Evolutionary conservation across 805 yeast species (phyloP).

Genomic region (Yamadazyma sp.): DNA sequence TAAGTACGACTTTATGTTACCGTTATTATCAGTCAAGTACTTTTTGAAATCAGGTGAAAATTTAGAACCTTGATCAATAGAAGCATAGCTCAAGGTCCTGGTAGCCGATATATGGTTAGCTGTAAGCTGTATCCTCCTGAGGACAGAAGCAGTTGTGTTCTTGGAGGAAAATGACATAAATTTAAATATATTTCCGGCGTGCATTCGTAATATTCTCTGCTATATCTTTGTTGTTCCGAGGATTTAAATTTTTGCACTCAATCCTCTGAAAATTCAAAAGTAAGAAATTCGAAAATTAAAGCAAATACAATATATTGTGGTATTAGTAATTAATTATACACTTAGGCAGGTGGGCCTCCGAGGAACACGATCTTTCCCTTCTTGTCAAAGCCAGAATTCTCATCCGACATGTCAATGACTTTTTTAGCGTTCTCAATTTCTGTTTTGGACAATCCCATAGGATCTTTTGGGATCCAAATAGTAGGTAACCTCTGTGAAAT

Average conservation of each 20-base stretch:
- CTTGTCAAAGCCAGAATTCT: slow-evolving; percentile 54
- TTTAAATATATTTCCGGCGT: no score
- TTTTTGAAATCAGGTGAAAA: slow-evolving; percentile 39
- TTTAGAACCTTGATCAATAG: slow-evolving; percentile 31
- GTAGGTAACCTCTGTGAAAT: slow-evolving; percentile 65
- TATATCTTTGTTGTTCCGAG: slow-evolving; percentile 3
- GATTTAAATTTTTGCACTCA: slow-evolving; percentile 1
- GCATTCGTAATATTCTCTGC: slow-evolving; percentile 2
- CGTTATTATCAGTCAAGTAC: slow-evolving; percentile 41
- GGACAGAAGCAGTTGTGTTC: background rate
- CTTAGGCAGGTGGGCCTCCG: slow-evolving; percentile 27
- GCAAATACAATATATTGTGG: background rate
- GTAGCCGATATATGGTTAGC: slow-evolving; percentile 5
- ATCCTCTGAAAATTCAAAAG: background rate
- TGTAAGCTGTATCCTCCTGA: slow-evolving; percentile 7
- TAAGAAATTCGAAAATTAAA: no score
- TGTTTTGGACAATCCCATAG: slow-evolving; percentile 70
- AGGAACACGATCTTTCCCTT: slow-evolving; percentile 33
- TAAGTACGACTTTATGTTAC: slow-evolving; percentile 58
- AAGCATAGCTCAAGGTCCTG: background rate
- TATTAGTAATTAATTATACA: slow-evolving; percentile 4
- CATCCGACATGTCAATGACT: slow-evolving; percentile 64
- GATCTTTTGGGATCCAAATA: slow-evolving; percentile 93
- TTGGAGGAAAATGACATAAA: background rate
- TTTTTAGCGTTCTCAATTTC: slow-evolving; percentile 57